These are phyloP conservation scores for Ampelomyces quisqualis DNA, from an alignment of 2,329 filamentous ascomycete species.

Conservation along the genomic window DNA sequence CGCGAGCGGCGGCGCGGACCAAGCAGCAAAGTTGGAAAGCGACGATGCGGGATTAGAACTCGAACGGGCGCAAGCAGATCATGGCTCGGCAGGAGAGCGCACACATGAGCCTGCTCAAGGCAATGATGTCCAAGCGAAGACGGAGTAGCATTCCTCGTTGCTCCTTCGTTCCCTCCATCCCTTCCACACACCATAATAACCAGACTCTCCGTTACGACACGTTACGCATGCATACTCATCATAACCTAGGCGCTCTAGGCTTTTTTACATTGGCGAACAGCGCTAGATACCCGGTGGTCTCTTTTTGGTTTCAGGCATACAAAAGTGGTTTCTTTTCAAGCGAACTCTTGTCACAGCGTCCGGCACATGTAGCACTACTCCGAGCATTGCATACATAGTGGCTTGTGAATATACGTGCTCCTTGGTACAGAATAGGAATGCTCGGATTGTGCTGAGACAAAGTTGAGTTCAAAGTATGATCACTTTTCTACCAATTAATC, in stretches of 20 bases:
- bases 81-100: too few species aligned
- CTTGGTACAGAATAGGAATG: too few species aligned
- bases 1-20: slow-evolving; percentile 11
- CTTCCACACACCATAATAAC: background rate
- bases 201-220: background rate
- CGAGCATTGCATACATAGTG: background rate
- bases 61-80: background rate
- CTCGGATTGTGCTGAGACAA: too few species aligned
- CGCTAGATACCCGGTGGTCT: slow-evolving; percentile 6
- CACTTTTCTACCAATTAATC: too few species aligned
- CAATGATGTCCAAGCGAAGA: background rate
- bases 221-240: background rate
- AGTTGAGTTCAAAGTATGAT: too few species aligned
- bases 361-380: too few species aligned
- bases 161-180: background rate
- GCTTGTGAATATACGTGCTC: too few species aligned
- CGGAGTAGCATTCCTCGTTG: background rate
- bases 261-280: slow-evolving; percentile 1
- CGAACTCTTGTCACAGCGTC: too few species aligned
- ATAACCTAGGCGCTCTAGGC: background rate
- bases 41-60: background rate
- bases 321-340: slow-evolving; percentile 2
- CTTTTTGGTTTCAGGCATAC: slow-evolving; percentile 1
- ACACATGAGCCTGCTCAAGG: too few species aligned
- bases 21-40: slow-evolving; percentile 7